Evolutionary conservation across 768 basidiomycete genomes (phyloP).

Genomic region (Hysterangium stoloniferum): DNA sequence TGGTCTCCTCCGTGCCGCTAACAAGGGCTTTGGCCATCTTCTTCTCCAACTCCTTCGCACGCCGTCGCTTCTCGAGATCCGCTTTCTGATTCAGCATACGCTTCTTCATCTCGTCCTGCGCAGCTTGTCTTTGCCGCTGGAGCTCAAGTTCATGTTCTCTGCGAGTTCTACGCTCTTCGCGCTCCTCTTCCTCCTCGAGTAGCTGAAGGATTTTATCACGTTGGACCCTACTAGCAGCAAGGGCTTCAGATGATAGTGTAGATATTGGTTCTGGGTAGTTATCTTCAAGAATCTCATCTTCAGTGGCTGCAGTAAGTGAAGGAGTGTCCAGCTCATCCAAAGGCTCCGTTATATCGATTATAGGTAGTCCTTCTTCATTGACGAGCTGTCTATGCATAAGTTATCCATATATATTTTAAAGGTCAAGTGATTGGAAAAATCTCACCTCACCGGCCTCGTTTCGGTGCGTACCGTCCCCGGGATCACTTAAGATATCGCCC

Average conservation of each 20-base stretch:
- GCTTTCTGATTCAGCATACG: constrained; percentile 21
- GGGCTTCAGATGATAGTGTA: constrained; percentile 37
- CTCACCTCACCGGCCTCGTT: constrained; percentile 62
- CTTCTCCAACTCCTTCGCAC: constrained; percentile 50
- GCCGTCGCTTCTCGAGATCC: constrained; percentile 6
- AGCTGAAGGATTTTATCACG: constrained; percentile 57
- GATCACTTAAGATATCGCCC: constrained; percentile 44
- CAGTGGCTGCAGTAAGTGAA: constrained; percentile 12
- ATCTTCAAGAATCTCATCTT: constrained; percentile 28
- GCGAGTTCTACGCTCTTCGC: constrained; percentile 32
- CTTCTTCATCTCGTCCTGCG: constrained; percentile 32
- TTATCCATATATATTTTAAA: constrained; percentile 15
- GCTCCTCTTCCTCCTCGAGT: constrained; percentile 56
- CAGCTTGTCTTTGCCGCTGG: constrained; percentile 31
- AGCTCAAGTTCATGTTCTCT: constrained; percentile 41
- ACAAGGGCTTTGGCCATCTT: constrained; percentile 72
- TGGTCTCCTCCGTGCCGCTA: constrained; percentile 34
- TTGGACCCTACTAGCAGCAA: constrained; percentile 43
- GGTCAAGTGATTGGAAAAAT: constrained; percentile 15
- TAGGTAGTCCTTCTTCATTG: constrained; percentile 74
- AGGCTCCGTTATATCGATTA: constrained; percentile 70
- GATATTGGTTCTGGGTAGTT: constrained; percentile 40
- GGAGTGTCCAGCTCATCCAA: constrained; percentile 21
- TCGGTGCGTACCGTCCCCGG: constrained; percentile 27
- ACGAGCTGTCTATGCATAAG: constrained; percentile 38